Percentiles rank a stretch among this genome's conserved stretches.
These are phyloP conservation scores for Saccharomycopsis amapae DNA, from an alignment of 805 yeast genomes.

Conservation along the genomic window DNA sequence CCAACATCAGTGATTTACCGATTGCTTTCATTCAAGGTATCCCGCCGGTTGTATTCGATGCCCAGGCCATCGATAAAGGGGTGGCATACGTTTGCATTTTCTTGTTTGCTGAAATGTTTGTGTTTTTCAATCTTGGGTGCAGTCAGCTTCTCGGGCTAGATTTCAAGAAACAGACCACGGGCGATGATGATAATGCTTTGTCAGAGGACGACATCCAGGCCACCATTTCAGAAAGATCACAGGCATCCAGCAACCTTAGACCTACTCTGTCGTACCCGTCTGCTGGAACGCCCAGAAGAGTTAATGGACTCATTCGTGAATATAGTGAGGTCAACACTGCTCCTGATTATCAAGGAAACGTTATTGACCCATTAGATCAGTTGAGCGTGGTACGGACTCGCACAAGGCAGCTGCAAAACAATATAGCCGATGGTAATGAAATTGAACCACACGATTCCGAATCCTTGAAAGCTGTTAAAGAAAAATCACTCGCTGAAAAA, in stretches of 20 bases:
- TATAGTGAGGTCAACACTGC: slow-evolving; percentile 9
- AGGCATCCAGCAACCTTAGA: too few species aligned
- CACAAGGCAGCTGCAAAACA: too few species aligned
- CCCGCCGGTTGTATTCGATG: slow-evolving; percentile 29
- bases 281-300: background rate
- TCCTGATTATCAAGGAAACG: background rate
- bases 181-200: background rate
- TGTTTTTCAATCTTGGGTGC: slow-evolving; percentile 38
- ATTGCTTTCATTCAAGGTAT: slow-evolving; percentile 46
- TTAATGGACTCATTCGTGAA: slow-evolving; percentile 7
- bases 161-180: slow-evolving; percentile 11
- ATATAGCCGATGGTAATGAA: too few species aligned
- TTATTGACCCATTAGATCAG: background rate
- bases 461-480: too few species aligned
- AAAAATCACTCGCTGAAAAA: background rate
- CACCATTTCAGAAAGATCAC: too few species aligned
- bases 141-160: slow-evolving; percentile 36
- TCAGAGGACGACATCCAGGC: too few species aligned
- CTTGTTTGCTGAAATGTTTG: slow-evolving; percentile 35
- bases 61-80: slow-evolving; percentile 37
- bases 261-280: background rate
- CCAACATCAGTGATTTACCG: slow-evolving; percentile 46
- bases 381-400: background rate
- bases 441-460: too few species aligned
- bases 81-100: slow-evolving; percentile 45